Conservation (phyloP, 768 basidiomycete species). For the Suillus subluteus region DNA sequence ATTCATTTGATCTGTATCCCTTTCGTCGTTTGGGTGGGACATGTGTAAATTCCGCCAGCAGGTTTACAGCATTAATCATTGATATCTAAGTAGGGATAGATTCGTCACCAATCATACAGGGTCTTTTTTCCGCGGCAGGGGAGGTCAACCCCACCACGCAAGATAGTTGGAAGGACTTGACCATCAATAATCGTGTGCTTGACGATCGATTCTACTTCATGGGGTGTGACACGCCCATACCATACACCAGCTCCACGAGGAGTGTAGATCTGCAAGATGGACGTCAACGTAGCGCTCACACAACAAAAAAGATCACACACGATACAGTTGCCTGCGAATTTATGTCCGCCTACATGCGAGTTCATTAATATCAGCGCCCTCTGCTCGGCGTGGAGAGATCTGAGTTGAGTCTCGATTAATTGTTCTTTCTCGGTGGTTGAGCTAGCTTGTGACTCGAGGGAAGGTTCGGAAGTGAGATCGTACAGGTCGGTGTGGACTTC, state of each 20-base stretch:
- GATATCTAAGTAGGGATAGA: not conserved
- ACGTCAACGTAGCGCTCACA: slow-evolving; percentile 4
- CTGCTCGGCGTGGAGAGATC: slow-evolving; percentile 54
- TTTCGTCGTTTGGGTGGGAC: slow-evolving; percentile 4
- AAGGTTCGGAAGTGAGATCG: slow-evolving; percentile 43
- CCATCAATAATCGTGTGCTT: slow-evolving; percentile 87
- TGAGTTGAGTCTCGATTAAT: slow-evolving; percentile 44
- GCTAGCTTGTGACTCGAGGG: slow-evolving; percentile 26
- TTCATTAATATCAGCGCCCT: slow-evolving; percentile 83
- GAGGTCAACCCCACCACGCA: slow-evolving; percentile 87
- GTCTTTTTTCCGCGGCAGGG: slow-evolving; percentile 65
- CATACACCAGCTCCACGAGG: slow-evolving; percentile 86
- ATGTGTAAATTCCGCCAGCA: not conserved
- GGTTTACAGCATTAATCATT: slow-evolving; percentile 3
- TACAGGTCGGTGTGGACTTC: slow-evolving; percentile 76
- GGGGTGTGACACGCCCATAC: slow-evolving; percentile 93
- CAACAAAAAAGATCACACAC: slow-evolving; percentile 51
- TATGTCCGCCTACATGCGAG: slow-evolving; percentile 94
- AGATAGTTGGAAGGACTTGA: slow-evolving; percentile 78
- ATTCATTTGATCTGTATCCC: slow-evolving; percentile 11
- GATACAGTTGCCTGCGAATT: slow-evolving; percentile 88
- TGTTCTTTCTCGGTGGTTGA: slow-evolving; percentile 53
- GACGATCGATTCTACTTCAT: slow-evolving; percentile 86
- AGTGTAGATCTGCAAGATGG: slow-evolving; percentile 68
- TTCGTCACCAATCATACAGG: slow-evolving; percentile 70